phyloP scores from a whole-genome alignment of 257 asterid species.

The Ajuga chamaepitys region DNA sequence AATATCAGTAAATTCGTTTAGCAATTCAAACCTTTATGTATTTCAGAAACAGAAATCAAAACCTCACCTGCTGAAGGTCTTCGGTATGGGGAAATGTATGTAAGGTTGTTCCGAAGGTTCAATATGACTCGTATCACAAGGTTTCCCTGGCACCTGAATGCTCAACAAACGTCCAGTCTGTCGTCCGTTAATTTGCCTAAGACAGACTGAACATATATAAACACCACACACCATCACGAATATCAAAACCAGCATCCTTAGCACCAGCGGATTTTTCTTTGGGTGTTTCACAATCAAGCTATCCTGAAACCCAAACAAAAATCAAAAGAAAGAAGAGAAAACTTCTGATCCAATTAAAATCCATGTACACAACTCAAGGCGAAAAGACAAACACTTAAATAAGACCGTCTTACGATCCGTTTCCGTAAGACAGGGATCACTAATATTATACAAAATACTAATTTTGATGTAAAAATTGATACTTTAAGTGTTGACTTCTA shows the following conservation, averaged over 20 bases:
- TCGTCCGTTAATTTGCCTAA: constrained; percentile 48
- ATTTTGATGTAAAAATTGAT: no score
- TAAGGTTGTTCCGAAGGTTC: constrained; percentile 56
- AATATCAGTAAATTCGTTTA: constrained; percentile 11
- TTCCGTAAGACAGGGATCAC: no score
- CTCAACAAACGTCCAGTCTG: constrained; percentile 27
- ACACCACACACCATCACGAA: constrained; percentile 75
- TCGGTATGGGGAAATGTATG: constrained; percentile 72
- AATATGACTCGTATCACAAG: constrained; percentile 38
- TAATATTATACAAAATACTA: no score
- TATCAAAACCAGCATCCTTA: constrained; percentile 68
- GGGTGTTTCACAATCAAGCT: constrained; percentile 45
- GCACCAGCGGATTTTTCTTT: constrained; percentile 53
- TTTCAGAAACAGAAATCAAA: no score
- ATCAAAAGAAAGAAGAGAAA: neutral
- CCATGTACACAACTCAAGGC: no score
- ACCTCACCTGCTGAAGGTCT: constrained; percentile 64
- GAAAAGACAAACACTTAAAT: no score
- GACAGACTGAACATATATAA: constrained; percentile 63
- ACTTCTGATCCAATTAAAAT: no score
- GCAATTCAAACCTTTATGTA: neutral
- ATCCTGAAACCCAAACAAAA: constrained; percentile 51
- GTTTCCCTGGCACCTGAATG: constrained; percentile 39
- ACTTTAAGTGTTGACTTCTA: no score
- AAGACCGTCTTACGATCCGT: no score